Evolutionary conservation across 306 rosid species (phyloP).

Genomic region (Cucurbita maxima): DNA sequence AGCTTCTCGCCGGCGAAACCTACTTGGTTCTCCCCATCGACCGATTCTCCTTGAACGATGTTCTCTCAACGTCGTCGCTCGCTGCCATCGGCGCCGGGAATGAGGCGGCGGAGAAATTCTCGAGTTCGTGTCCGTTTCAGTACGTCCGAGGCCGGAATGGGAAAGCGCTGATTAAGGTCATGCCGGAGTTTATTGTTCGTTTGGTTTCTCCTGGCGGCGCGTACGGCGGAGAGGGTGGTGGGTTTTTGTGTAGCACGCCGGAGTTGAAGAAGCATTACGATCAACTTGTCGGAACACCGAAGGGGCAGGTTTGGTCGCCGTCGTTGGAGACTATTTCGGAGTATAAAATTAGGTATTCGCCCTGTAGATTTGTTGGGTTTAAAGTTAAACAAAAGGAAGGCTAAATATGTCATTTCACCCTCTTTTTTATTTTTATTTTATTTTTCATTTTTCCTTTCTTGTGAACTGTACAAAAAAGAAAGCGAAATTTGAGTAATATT

Average conservation of each 20-base stretch:
- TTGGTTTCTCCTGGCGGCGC: slow-evolving; percentile 15
- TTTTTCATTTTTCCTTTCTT: not conserved
- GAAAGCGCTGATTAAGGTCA: slow-evolving; percentile 51
- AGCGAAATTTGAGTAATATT: not conserved
- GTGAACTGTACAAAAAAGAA: not conserved
- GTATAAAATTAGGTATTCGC: slow-evolving; percentile 58
- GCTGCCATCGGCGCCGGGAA: slow-evolving; percentile 17
- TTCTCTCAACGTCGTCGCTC: slow-evolving; percentile 41
- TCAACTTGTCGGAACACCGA: slow-evolving; percentile 49
- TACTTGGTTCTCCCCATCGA: slow-evolving; percentile 82
- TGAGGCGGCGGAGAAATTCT: slow-evolving; percentile 26
- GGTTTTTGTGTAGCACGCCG: slow-evolving; percentile 64
- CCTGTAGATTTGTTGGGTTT: slow-evolving; percentile 49
- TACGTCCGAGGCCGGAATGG: slow-evolving; percentile 47
- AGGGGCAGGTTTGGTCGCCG: slow-evolving; percentile 79
- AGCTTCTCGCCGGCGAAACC: slow-evolving; percentile 55
- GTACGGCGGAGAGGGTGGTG: not conserved
- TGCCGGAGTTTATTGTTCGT: slow-evolving; percentile 53
- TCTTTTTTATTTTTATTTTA: not conserved
- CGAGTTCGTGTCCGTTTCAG: slow-evolving; percentile 58
- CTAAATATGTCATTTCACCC: not conserved
- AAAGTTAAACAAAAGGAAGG: slow-evolving; percentile 47
- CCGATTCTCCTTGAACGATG: slow-evolving; percentile 19
- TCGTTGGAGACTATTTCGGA: slow-evolving; percentile 82
- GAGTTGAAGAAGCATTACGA: slow-evolving; percentile 81